These are phyloP conservation scores for Verticillium zaregamsianum DNA, from an alignment of 2,329 filamentous ascomycete species.

Conservation along the genomic window DNA sequence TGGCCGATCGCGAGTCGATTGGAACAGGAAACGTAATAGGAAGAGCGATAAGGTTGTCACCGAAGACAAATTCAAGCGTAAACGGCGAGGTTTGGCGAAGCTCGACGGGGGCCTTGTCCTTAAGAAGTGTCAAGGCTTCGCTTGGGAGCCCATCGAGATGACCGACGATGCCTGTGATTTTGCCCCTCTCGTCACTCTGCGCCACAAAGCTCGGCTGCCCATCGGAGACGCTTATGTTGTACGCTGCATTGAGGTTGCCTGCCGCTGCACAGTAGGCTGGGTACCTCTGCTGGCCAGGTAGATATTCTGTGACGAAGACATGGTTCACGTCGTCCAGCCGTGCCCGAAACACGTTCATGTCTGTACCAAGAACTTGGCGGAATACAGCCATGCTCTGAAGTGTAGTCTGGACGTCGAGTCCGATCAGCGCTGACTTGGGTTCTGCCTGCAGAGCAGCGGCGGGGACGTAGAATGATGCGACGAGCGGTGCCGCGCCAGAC, in stretches of 20 bases:
- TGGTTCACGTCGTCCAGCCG: slow-evolving; percentile 19
- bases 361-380: slow-evolving; percentile 16
- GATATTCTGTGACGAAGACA: slow-evolving; percentile 32
- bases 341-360: slow-evolving; percentile 27
- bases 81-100: slow-evolving; percentile 34
- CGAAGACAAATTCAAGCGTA: slow-evolving; percentile 35
- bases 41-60: slow-evolving; percentile 21
- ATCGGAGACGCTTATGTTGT: not conserved
- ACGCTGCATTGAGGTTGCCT: not conserved
- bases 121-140: slow-evolving; percentile 29
- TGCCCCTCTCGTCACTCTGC: slow-evolving; percentile 22
- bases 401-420: slow-evolving; percentile 24
- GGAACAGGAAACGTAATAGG: slow-evolving; percentile 36
- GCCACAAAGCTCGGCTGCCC: slow-evolving; percentile 19
- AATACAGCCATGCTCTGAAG: slow-evolving; percentile 19
- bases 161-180: slow-evolving; percentile 31
- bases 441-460: slow-evolving; percentile 28
- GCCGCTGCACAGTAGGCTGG: slow-evolving; percentile 19
- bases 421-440: slow-evolving; percentile 23
- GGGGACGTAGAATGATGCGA: slow-evolving; percentile 37
- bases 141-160: slow-evolving; percentile 32
- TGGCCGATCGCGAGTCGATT: slow-evolving; percentile 27
- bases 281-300: slow-evolving; percentile 27
- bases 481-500: slow-evolving; percentile 30
- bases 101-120: slow-evolving; percentile 30